Conservation (phyloP, 2,329 filamentous ascomycete species). For the Periglandula ipomoeae region DNA sequence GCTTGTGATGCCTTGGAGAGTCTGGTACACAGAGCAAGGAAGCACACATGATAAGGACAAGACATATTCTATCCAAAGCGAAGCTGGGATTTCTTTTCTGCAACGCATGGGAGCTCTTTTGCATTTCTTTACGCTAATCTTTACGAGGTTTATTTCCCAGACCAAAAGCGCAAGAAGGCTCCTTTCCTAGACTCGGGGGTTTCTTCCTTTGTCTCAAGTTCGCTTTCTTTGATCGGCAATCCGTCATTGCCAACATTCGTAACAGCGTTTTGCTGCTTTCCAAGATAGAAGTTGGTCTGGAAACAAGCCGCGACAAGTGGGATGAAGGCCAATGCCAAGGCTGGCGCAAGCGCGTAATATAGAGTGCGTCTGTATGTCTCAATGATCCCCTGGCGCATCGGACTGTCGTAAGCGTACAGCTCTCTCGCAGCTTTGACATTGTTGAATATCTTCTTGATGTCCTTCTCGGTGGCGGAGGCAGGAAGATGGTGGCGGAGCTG, state of each 20-base stretch:
- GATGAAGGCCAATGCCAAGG: conserved; percentile 21
- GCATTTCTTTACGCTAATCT: not conserved
- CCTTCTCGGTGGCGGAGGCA: conserved; percentile 12
- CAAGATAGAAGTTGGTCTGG: conserved; percentile 28
- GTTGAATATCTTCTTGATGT: conserved; percentile 21
- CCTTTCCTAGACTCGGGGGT: conserved; percentile 15
- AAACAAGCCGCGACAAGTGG: conserved; percentile 26
- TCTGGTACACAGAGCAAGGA: conserved; percentile 4
- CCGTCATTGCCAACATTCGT: too few relatives aligned
- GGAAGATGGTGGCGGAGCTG: conserved; percentile 16
- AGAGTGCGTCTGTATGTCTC: conserved; percentile 24
- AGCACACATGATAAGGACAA: not conserved
- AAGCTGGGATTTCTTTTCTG: not conserved
- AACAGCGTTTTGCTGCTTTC: conserved; percentile 22
- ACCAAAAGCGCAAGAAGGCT: conserved; percentile 20
- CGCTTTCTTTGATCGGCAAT: conserved; percentile 16
- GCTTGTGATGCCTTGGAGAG: conserved; percentile 22
- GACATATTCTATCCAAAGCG: not conserved
- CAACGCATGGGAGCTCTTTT: not conserved
- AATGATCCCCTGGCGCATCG: conserved; percentile 23
- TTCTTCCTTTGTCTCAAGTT: conserved; percentile 12
- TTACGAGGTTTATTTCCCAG: conserved; percentile 7
- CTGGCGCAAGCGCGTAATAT: conserved; percentile 24
- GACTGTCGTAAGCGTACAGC: conserved; percentile 21
- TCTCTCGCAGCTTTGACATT: conserved; percentile 17